Evolutionary conservation across 169 alveolate species (phyloP), one percentile per base, ranked within the genome.

Genomic region (Cryptosporidium meleagridis): DNA sequence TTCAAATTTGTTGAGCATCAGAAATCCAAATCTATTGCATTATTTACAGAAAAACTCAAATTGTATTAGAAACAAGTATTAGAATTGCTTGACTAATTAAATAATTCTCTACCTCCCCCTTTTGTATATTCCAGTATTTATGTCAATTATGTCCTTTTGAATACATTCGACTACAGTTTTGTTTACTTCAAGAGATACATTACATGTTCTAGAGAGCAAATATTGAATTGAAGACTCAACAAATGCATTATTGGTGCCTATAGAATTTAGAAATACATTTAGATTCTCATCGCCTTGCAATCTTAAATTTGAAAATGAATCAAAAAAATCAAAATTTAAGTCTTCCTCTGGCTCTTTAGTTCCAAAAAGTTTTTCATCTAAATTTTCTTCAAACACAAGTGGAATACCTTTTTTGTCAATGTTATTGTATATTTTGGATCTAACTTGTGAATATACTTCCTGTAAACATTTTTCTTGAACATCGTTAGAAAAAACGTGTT

Each of bases 21-120:
- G 89, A 67, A 80, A 80, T 80, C 89, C 89, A 26, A 44, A 18
- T 29, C 23, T 80, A 80, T 26, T 80, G 9, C 55, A 59, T 29
- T 80, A 80, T 48, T 65, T 80, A 55, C 89, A 80, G 18, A 65
- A 80, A 29, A 9, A 80, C 18, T 18, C 89, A 14, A 16, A 51
- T 44, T 80, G 12, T 18, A 80, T 62, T 18, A 80, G 41, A 65
- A 62, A 80, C 21, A 80, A 80, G 18, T 65, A 62, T 26, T 45
- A 31, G 62, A 12, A 9, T n/a, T 21, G 37, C 12, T 58, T 18
- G 51, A 55, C 33, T 29, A 26, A 53, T 73, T 53, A 73, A 21
- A 14, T 26, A 31, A 3, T 29, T 31, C 21, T 44, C 5, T 18
- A 21, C 7, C 26, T 5, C 12, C 45, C 41, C 69, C 67, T 51